A percentile compares a stretch with the other conserved stretches of the same genome.
phyloP scores from a whole-genome alignment of 2,329 filamentous ascomycete species.

The Curvularia spicifera region DNA sequence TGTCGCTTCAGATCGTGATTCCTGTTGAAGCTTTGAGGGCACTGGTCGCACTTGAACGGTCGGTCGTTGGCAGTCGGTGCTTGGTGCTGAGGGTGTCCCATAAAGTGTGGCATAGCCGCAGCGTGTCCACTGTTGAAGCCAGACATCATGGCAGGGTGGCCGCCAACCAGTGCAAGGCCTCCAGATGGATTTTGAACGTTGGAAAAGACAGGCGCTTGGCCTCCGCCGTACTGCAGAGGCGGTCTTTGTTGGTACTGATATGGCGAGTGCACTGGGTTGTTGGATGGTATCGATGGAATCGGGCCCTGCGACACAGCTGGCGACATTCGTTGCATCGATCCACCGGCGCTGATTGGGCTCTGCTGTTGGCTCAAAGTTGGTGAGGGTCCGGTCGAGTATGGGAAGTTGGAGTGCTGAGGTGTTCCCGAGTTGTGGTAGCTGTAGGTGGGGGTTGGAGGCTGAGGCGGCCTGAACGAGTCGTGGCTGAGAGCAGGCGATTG shows the following conservation, averaged over 20 bases:
- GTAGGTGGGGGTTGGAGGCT: slow-evolving; percentile 67
- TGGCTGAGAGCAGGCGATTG: slow-evolving; percentile 64
- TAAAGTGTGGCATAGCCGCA: slow-evolving; percentile 69
- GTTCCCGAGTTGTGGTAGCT: slow-evolving; percentile 64
- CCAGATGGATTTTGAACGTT: slow-evolving; percentile 77
- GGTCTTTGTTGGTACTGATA: slow-evolving; percentile 57
- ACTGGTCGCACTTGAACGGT: slow-evolving; percentile 93
- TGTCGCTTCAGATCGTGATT: slow-evolving; percentile 97
- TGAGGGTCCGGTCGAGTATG: slow-evolving; percentile 58
- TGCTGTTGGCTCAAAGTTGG: slow-evolving; percentile 53
- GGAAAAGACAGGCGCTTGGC: slow-evolving; percentile 71
- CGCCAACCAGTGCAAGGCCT: slow-evolving; percentile 73
- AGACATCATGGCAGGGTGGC: slow-evolving; percentile 63
- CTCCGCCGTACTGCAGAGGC: slow-evolving; percentile 52
- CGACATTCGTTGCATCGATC: slow-evolving; percentile 59
- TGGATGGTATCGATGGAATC: slow-evolving; percentile 55
- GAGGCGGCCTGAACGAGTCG: slow-evolving; percentile 65
- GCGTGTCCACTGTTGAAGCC: slow-evolving; percentile 67
- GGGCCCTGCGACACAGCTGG: slow-evolving; percentile 55
- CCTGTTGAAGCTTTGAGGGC: slow-evolving; percentile 90
- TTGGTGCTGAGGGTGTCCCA: slow-evolving; percentile 60
- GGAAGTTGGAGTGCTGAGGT: slow-evolving; percentile 56
- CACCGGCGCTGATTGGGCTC: slow-evolving; percentile 57
- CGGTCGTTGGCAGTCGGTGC: slow-evolving; percentile 71
- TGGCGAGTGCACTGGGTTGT: slow-evolving; percentile 55